phyloP scores from a whole-genome alignment of 371 early-diverging fungal species.

The Sporodiniella umbellata region DNA sequence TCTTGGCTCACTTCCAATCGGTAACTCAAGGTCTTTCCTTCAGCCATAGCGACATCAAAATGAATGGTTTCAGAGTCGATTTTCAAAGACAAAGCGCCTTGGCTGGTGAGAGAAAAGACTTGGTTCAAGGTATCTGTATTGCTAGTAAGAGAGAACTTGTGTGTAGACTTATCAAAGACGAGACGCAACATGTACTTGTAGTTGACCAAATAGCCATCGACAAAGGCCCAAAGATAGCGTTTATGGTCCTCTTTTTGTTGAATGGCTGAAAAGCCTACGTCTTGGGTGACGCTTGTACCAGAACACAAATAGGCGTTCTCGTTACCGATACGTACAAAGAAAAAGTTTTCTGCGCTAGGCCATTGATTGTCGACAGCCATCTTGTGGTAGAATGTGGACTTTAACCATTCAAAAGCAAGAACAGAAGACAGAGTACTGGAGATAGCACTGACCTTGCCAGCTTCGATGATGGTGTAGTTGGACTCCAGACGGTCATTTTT shows the following conservation, averaged over 20 bases:
- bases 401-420: constrained; percentile 33
- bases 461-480: constrained; percentile 32
- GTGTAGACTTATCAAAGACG: constrained; percentile 16
- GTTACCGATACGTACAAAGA: constrained; percentile 37
- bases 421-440: constrained; percentile 21
- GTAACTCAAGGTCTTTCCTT: constrained; percentile 1
- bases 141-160: constrained; percentile 28
- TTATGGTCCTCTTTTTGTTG: constrained; percentile 31
- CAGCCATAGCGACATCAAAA: not conserved
- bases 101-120: constrained; percentile 19
- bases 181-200: constrained; percentile 46
- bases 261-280: constrained; percentile 26
- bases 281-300: constrained; percentile 19
- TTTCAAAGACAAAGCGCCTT: constrained; percentile 21
- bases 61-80: constrained; percentile 21
- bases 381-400: constrained; percentile 27
- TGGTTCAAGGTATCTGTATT: constrained; percentile 24
- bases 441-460: constrained; percentile 27
- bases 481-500: constrained; percentile 8
- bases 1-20: not conserved
- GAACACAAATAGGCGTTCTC: constrained; percentile 36
- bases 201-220: constrained; percentile 52
- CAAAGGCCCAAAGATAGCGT: constrained; percentile 49
- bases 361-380: constrained; percentile 28
- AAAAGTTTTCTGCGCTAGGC: constrained; percentile 34